Evolutionary conservation across 2,329 filamentous ascomycete species (phyloP), one percentile per base, ranked within the genome.

Genomic region (Leptodontidium sp.): DNA sequence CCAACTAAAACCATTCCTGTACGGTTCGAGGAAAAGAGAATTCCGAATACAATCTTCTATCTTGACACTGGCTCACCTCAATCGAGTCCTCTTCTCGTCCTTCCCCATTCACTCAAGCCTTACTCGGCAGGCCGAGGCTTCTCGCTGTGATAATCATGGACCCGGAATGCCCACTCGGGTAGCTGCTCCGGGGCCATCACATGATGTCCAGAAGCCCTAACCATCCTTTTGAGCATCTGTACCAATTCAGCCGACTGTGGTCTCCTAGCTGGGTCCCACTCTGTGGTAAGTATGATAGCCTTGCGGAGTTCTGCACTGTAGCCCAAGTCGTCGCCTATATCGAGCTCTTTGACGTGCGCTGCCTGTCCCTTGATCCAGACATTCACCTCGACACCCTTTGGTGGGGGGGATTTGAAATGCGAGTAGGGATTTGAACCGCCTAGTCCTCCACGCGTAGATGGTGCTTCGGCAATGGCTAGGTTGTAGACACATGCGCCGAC

Each of bases 401-500:
- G 38, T 8, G 29, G 63, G 15, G 32, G 21, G 11, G 29, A 29
- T 17, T 52, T 49, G 17, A 62, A n/a, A 43, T 61, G 57, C 9
- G 26, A 47, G 2, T 58, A 61, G 4, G 68, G 24, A 8, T 49
- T 32, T 35, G n/a, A 40, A 5, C 43, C 47, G 7, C 58, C 53
- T 45, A n/a, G 12, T 29, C 47, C n/a, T 63, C 57, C 26, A 0
- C 24, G 7, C 2, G 32, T 17, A 52, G 26, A 43, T 21, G 29
- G 49, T 14, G 29, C 14, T 47, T 61, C 43, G 29, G 68, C 62
- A 35, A 68, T 52, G 6, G 65, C 67, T 6, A 73, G 69, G 50
- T 69, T 72, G 58, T 70, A 75, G n/a, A 77, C 72, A 12, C 52
- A 69, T 11, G 64, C 68, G 2, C 70, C 74, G 2, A 76, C 43